Conservation (phyloP, 1,139 yeast genomes). For the Wickerhamiella pararugosa region DNA sequence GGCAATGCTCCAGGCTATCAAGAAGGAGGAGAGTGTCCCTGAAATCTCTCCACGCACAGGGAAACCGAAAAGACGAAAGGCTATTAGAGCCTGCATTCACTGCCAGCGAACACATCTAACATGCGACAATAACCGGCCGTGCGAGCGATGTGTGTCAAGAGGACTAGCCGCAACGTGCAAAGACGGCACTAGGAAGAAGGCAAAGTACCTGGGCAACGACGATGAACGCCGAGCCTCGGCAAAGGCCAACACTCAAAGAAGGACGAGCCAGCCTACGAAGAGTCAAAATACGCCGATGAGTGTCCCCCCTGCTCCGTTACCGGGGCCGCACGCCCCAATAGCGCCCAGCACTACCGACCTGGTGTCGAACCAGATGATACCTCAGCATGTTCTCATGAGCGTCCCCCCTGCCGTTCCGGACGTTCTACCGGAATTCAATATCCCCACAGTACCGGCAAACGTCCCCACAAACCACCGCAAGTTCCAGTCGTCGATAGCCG, state of each 20-base stretch:
- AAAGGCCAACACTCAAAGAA: background rate
- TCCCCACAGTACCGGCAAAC: too few species aligned
- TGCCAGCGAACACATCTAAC: constrained; percentile 82
- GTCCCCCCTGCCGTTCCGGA: too few species aligned
- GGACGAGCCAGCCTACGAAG: too few species aligned
- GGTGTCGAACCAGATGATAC: too few species aligned
- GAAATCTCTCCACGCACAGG: constrained; percentile 23
- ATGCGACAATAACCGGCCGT: constrained; percentile 70
- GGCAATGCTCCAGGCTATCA: too few species aligned
- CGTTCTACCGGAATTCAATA: too few species aligned
- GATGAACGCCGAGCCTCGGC: background rate
- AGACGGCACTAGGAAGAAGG: constrained; percentile 79
- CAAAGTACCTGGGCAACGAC: constrained; percentile 47
- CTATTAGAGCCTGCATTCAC: constrained; percentile 70
- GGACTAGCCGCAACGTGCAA: constrained; percentile 62
- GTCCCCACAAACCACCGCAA: background rate
- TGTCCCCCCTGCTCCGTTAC: too few species aligned
- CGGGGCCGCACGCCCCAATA: too few species aligned
- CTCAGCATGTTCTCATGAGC: too few species aligned
- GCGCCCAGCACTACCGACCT: too few species aligned
- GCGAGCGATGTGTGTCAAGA: constrained; percentile 58
- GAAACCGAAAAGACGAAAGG: constrained; percentile 36
- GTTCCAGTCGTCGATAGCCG: constrained; percentile 47
- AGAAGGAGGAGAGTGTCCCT: background rate
- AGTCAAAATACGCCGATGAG: too few species aligned